A percentile compares a stretch with the other conserved stretches of the same genome.
Conservation (phyloP, 108 stramenopile species). For the Conticribra guillardii region DNA sequence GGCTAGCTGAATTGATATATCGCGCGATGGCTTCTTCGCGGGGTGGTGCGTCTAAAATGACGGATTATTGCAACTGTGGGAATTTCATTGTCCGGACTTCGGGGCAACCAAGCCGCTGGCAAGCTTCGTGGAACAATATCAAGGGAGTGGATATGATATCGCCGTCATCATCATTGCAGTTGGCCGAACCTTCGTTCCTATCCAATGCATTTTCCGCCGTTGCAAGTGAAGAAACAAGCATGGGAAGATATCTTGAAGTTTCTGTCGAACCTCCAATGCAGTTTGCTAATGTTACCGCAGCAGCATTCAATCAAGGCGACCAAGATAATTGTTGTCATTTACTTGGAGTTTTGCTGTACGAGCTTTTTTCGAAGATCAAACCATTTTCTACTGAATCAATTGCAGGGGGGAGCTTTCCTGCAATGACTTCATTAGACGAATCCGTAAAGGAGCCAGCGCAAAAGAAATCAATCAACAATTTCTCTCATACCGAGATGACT, state of each 20-base stretch:
- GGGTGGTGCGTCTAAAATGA: background rate
- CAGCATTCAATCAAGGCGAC: background rate
- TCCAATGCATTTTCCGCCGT: background rate
- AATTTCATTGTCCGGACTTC: background rate
- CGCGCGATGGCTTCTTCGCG: background rate
- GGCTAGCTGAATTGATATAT: constrained; percentile 10
- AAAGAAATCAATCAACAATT: background rate
- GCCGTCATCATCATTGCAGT: background rate
- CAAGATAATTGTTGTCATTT: background rate
- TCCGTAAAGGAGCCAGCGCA: background rate
- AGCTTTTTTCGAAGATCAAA: background rate
- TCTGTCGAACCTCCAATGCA: background rate
- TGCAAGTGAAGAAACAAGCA: background rate
- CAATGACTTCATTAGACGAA: background rate
- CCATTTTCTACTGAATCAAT: background rate
- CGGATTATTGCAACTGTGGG: background rate
- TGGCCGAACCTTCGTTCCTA: background rate
- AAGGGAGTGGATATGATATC: constrained; percentile 6
- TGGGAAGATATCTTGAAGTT: background rate
- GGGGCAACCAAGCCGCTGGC: background rate
- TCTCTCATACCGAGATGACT: too few species aligned
- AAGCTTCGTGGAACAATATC: background rate
- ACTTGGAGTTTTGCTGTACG: background rate
- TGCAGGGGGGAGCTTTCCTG: too few species aligned
- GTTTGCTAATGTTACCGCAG: background rate